phyloP scores from a whole-genome alignment of 805 yeast genomes.

The Starmerella apis region DNA sequence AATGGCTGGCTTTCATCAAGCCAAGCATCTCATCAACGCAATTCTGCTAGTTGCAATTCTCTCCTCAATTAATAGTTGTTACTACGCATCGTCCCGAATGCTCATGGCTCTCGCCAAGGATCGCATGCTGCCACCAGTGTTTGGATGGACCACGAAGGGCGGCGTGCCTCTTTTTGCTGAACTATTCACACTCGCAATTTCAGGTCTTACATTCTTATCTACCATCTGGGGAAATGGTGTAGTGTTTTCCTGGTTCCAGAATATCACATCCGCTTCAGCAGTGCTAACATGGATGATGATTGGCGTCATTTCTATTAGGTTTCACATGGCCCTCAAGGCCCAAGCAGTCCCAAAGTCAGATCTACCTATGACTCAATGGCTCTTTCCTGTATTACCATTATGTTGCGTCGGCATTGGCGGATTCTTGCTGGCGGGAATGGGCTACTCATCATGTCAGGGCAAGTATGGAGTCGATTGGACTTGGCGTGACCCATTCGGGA shows the following conservation, averaged over 20 bases:
- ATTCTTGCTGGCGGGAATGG: constrained; percentile 43
- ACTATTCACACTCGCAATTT: constrained; percentile 42
- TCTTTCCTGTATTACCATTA: constrained; percentile 41
- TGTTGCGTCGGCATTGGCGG: constrained; percentile 47
- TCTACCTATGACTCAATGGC: constrained; percentile 44
- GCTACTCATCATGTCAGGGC: constrained; percentile 28
- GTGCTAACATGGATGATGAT: constrained; percentile 54
- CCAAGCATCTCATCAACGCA: constrained; percentile 43
- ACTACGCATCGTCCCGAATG: constrained; percentile 54
- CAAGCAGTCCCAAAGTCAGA: constrained; percentile 46
- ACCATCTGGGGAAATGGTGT: constrained; percentile 47
- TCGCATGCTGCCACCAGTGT: constrained; percentile 45
- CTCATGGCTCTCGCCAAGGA: constrained; percentile 49
- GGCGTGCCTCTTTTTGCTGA: constrained; percentile 56
- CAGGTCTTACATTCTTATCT: constrained; percentile 54
- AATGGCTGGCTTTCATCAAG: constrained; percentile 37
- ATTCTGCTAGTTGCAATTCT: constrained; percentile 52
- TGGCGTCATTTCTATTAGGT: constrained; percentile 46
- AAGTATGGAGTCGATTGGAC: constrained; percentile 23
- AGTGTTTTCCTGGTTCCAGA: constrained; percentile 55
- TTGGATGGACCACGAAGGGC: constrained; percentile 40
- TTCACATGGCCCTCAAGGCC: constrained; percentile 46
- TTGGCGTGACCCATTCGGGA: constrained; percentile 38
- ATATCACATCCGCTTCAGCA: constrained; percentile 52
- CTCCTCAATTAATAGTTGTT: constrained; percentile 54